phyloP scores from a whole-genome alignment of 108 stramenopile genomes.

The Pseudonitzschia multiseries region DNA sequence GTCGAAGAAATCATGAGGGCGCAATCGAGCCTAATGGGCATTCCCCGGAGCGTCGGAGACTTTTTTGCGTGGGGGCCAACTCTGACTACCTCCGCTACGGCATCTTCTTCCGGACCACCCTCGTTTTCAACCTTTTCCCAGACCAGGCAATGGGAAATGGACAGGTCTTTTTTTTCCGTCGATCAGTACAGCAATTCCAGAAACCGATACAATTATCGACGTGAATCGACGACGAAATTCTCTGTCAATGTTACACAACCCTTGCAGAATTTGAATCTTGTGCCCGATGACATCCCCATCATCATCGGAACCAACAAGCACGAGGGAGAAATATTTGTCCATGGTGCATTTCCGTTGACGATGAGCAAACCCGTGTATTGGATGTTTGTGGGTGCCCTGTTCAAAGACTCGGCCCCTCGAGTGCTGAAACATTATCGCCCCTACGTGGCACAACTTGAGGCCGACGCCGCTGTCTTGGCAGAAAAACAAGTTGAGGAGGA shows the following conservation, averaged over 20 bases:
- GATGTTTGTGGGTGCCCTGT: constrained; percentile 82
- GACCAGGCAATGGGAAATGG: constrained; percentile 1
- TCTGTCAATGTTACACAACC: constrained; percentile 77
- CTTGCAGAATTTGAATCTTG: constrained; percentile 46
- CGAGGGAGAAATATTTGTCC: constrained; percentile 88
- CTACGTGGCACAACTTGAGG: constrained; percentile 53
- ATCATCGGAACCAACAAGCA: constrained; percentile 75
- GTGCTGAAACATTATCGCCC: constrained; percentile 67
- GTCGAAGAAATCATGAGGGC: constrained; percentile 79
- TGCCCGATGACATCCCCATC: constrained; percentile 71
- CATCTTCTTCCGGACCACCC: not conserved
- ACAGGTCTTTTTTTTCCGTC: constrained; percentile 23
- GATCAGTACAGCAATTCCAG: constrained; percentile 21
- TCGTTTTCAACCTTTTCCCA: not conserved
- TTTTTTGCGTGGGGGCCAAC: constrained; percentile 86
- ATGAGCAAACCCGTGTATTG: constrained; percentile 84
- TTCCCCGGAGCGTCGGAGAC: constrained; percentile 39
- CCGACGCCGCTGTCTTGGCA: constrained; percentile 52
- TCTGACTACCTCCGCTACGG: constrained; percentile 24
- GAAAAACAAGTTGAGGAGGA: constrained; percentile 54
- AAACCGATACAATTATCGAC: constrained; percentile 32
- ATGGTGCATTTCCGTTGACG: constrained; percentile 71
- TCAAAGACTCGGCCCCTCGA: constrained; percentile 60
- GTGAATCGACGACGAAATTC: constrained; percentile 29
- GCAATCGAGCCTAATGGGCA: constrained; percentile 75